Evolutionary conservation across 108 stramenopile species (phyloP), one percentile per base, ranked within the genome.

Genomic region (Skeletonema potamos): DNA sequence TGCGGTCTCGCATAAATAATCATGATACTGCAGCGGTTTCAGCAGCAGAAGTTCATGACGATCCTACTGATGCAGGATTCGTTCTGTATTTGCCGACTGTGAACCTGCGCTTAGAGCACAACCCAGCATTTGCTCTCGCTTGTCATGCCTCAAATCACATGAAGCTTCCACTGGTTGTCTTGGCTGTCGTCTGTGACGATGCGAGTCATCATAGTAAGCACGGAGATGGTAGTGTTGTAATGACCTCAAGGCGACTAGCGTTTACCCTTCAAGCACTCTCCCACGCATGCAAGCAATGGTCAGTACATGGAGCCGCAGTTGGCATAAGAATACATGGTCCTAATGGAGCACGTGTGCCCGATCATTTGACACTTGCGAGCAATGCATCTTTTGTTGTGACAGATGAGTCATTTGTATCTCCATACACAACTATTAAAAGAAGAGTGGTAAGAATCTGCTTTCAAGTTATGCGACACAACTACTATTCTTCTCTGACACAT

Each of bases 351-450:
- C 56, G 84, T 36, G 84, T 74, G 1, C 85, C 87, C 3, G 83
- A 88, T 75, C 81, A 88, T 64, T 65, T 88, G 70, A 84, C 81
- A 13, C 66, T 88, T 18, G 71, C 78, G 0, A 54, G 66, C n/a
- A 27, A 69, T 27, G 72, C 84, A 6, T 10, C 54, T 15, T 81
- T 82, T 9, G 87, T 88, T 2, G 85, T 88, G 2, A 68, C 60
- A 17, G 87, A 88, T 41, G 87, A 88, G 76, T 82, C 87, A 7
- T 88, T 88, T 77, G 87, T 88, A n/a, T 64, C 75, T n/a, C 87
- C 87, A 2, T 84, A 75, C 56, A 27, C 67, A 13, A 60, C 54
- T 10, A 70, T 73, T 34, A 63, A 76, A 13, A 58, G 65, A 48
- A 46, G 54, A 28, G 73, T 86, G 6, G n/a, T n/a, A n/a, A n/a